These are phyloP conservation scores for Cladochytrium tenue DNA, from an alignment of 371 early-diverging fungal genomes.

Conservation along the genomic window DNA sequence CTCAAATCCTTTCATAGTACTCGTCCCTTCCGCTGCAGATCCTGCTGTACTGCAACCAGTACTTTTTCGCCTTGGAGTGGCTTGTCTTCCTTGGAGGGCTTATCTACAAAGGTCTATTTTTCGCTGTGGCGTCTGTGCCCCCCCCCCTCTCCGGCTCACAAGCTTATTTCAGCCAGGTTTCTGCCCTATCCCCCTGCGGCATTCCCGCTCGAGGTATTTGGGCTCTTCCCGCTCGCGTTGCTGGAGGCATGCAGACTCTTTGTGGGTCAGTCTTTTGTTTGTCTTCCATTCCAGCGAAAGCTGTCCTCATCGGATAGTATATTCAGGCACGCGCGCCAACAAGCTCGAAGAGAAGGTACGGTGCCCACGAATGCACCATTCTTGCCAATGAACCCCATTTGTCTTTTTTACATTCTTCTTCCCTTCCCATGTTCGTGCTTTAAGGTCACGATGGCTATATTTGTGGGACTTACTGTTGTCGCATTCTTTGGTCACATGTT, in stretches of 20 bases:
- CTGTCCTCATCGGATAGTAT: no score
- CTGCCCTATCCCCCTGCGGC: slow-evolving; percentile 29
- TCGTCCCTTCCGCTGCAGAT: slow-evolving; percentile 34
- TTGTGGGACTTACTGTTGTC: slow-evolving; percentile 21
- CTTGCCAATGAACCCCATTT: no score
- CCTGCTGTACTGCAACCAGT: slow-evolving; percentile 22
- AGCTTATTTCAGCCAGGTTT: slow-evolving; percentile 11
- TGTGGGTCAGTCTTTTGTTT: slow-evolving; percentile 12
- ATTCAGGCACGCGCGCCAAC: slow-evolving; percentile 26
- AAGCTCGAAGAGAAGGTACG: slow-evolving; percentile 26
- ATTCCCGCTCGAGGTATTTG: slow-evolving; percentile 25
- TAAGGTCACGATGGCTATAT: slow-evolving; percentile 11
- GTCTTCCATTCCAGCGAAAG: not conserved
- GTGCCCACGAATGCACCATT: not conserved
- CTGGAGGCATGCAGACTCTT: slow-evolving; percentile 25
- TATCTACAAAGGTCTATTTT: slow-evolving; percentile 26
- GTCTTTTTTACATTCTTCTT: no score
- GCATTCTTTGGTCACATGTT: slow-evolving; percentile 21
- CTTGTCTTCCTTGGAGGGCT: slow-evolving; percentile 18
- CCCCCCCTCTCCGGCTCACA: not conserved
- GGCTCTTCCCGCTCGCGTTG: slow-evolving; percentile 24
- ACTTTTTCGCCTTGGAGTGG: slow-evolving; percentile 23
- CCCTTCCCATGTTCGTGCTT: no score
- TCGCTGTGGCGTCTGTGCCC: not conserved
- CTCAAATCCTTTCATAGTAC: no score